Evolutionary conservation across 2,329 filamentous ascomycete species (phyloP).

Genomic region (Arthrobotrys sinensis): DNA sequence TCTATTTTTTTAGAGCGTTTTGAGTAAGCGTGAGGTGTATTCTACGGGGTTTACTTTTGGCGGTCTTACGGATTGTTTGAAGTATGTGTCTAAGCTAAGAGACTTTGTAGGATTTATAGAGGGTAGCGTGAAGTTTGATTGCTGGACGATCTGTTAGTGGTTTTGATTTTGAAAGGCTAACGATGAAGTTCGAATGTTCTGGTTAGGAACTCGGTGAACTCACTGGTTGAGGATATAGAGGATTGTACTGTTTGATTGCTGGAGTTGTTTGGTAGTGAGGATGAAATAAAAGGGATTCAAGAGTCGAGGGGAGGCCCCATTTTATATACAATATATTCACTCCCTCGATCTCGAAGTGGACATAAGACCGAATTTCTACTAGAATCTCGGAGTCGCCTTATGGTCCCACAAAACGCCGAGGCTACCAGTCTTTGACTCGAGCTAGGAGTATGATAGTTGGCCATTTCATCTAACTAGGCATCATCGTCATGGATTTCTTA

Average conservation of each 20-base stretch:
- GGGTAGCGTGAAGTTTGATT: not conserved
- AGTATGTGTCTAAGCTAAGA: not conserved
- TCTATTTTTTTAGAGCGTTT: not conserved
- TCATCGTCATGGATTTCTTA: not conserved
- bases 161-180: not conserved
- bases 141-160: not conserved
- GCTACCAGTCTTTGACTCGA: not conserved
- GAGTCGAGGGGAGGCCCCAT: not conserved
- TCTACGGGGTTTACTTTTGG: not conserved
- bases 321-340: conserved; percentile 13
- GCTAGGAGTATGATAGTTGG: not conserved
- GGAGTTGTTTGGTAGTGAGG: not conserved
- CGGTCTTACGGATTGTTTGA: not conserved
- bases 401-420: not conserved
- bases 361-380: not conserved
- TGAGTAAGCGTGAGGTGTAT: not conserved
- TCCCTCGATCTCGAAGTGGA: not conserved
- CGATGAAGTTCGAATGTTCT: not conserved
- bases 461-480: no score
- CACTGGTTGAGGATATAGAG: not conserved
- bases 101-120: not conserved
- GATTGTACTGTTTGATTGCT: not conserved
- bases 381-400: not conserved
- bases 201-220: not conserved
- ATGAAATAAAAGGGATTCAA: not conserved